These are phyloP conservation scores for Saturnispora kantuleensis DNA, from an alignment of 805 yeast species.

Conservation along the genomic window DNA sequence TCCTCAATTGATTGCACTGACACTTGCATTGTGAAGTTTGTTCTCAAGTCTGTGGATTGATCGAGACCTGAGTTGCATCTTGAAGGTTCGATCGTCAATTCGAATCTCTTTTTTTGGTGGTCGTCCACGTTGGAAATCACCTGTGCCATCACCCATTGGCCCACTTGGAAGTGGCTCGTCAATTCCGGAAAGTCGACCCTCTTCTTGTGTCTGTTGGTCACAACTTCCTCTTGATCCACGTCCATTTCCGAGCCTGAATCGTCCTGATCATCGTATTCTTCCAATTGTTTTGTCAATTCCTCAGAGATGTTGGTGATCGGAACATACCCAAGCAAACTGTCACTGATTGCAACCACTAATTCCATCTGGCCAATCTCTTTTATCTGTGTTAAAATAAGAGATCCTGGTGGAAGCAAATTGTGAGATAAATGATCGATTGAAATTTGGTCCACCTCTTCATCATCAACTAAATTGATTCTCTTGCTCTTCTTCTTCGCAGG, in stretches of 20 bases:
- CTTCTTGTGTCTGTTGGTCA: constrained; percentile 20
- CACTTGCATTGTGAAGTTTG: constrained; percentile 64
- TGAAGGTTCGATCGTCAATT: constrained; percentile 65
- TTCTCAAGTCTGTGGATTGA: constrained; percentile 51
- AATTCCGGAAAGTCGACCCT: constrained; percentile 48
- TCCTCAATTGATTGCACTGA: constrained; percentile 78
- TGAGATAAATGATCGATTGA: constrained; percentile 54
- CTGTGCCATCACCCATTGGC: constrained; percentile 80
- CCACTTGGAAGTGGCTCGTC: constrained; percentile 45
- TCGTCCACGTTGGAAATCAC: constrained; percentile 44
- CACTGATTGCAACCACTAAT: constrained; percentile 64
- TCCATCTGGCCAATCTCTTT: constrained; percentile 50
- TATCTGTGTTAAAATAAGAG: constrained; percentile 70
- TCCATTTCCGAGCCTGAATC: constrained; percentile 29
- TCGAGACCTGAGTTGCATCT: constrained; percentile 52
- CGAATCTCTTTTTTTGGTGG: constrained; percentile 48
- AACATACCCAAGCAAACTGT: constrained; percentile 68
- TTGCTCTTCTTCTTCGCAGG: constrained; percentile 21
- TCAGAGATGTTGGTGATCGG: constrained; percentile 66
- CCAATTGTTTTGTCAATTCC: constrained; percentile 47
- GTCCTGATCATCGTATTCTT: constrained; percentile 43
- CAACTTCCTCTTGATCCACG: constrained; percentile 15
- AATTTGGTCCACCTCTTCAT: constrained; percentile 17
- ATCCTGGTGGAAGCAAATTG: constrained; percentile 59
- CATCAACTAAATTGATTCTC: constrained; percentile 24